Percentiles rank a stretch among this genome's conserved stretches.
These are phyloP conservation scores for Pichia sp. DNA, from an alignment of 1,139 yeast species.

Conservation along the genomic window DNA sequence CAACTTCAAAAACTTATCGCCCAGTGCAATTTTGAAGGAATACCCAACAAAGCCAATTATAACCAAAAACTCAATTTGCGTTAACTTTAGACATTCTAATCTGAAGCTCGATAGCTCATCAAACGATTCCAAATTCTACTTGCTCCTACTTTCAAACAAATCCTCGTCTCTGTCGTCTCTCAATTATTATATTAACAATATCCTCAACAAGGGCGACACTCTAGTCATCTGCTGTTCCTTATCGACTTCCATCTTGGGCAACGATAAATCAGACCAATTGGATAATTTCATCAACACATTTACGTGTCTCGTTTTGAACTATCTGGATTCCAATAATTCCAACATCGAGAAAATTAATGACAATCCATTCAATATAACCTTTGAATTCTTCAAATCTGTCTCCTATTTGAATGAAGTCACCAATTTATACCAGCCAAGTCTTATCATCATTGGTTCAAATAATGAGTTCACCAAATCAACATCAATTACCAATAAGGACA, in stretches of 20 bases:
- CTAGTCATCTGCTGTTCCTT: conserved; percentile 39
- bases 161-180: conserved; percentile 65
- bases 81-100: conserved; percentile 38
- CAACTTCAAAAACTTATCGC: conserved; percentile 15
- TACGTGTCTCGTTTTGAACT: conserved; percentile 16
- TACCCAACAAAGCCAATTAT: conserved; percentile 28
- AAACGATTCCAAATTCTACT: conserved; percentile 37
- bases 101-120: conserved; percentile 23
- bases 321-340: conserved; percentile 1
- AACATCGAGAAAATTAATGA: background rate
- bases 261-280: conserved; percentile 9
- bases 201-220: conserved; percentile 57
- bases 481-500: conserved; percentile 20
- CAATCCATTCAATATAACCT: conserved; percentile 20
- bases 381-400: conserved; percentile 24
- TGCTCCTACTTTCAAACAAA: conserved; percentile 56
- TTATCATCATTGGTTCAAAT: conserved; percentile 24
- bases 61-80: conserved; percentile 32
- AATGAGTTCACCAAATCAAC: conserved; percentile 22
- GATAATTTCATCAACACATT: conserved; percentile 13
- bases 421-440: conserved; percentile 24
- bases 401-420: conserved; percentile 24
- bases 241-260: conserved; percentile 15
- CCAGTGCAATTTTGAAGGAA: conserved; percentile 17
- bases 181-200: conserved; percentile 54